phyloP scores from a whole-genome alignment of 805 yeast genomes.

The Myxozyma melibiosi region DNA sequence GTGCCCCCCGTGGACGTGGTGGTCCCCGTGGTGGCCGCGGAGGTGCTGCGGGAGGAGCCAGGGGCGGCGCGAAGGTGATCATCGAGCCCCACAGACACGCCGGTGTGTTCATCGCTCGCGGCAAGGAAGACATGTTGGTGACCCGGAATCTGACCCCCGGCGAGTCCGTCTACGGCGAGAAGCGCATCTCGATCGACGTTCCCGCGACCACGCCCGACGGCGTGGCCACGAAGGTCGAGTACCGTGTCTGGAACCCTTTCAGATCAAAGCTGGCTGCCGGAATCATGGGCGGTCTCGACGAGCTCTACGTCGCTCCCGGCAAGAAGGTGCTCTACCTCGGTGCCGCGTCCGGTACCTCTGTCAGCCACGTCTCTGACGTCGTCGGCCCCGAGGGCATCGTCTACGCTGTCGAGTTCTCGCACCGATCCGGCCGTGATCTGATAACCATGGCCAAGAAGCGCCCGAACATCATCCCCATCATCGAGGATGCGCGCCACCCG shows the following conservation, averaged over 20 bases:
- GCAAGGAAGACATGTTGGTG: constrained; percentile 97
- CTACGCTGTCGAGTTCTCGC: constrained; percentile 98
- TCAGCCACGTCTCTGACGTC: constrained; percentile 95
- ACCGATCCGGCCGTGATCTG: constrained; percentile 99
- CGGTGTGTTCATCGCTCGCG: constrained; percentile 95
- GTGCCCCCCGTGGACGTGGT: constrained; percentile 43
- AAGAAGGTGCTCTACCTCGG: constrained; percentile 96
- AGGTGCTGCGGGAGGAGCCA: constrained; percentile 60
- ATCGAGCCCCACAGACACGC: constrained; percentile 99
- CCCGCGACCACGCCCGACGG: constrained; percentile 75
- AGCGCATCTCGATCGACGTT: constrained; percentile 91
- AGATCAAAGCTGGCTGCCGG: constrained; percentile 99
- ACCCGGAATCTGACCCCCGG: constrained; percentile 98
- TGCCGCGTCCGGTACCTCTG: constrained; percentile 99
- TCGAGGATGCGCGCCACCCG: constrained; percentile 99
- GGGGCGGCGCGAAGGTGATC: constrained; percentile 87
- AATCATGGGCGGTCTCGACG: constrained; percentile 99
- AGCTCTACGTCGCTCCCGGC: constrained; percentile 96
- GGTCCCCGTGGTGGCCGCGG: constrained; percentile 55
- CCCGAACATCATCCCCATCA: constrained; percentile 97
- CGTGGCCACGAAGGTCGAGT: constrained; percentile 84
- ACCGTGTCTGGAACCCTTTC: constrained; percentile 99
- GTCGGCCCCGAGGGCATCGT: constrained; percentile 99
- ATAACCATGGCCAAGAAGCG: constrained; percentile 99
- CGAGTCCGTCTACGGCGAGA: constrained; percentile 98